Evolutionary conservation across 2,329 filamentous ascomycete species (phyloP).

Genomic region (Beauveria sp.): DNA sequence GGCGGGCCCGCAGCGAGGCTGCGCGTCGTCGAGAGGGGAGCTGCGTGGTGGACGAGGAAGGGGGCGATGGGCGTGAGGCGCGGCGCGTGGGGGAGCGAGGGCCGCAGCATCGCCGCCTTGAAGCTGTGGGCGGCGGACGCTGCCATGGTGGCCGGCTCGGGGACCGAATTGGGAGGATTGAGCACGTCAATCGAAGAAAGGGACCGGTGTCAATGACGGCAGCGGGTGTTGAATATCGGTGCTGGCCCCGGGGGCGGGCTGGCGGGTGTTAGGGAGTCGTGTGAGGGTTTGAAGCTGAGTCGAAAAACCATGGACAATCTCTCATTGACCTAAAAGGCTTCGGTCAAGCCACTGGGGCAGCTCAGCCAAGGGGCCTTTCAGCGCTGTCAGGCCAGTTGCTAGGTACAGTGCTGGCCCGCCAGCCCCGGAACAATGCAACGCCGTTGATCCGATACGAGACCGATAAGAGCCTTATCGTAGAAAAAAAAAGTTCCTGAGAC

Average conservation of each 20-base stretch:
- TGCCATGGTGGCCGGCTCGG: slow-evolving; percentile 19
- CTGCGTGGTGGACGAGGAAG: slow-evolving; percentile 24
- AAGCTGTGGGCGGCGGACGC: slow-evolving; percentile 30
- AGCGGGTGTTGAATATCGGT: background rate
- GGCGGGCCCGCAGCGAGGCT: slow-evolving; percentile 19
- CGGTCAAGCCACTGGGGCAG: background rate
- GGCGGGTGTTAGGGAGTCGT: background rate
- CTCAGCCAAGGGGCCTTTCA: background rate
- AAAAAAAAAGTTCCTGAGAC: slow-evolving; percentile 9
- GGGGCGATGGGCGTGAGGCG: slow-evolving; percentile 23
- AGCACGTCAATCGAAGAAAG: background rate
- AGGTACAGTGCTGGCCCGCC: background rate
- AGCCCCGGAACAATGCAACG: slow-evolving; percentile 1
- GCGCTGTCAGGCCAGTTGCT: background rate
- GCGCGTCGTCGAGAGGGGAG: slow-evolving; percentile 33
- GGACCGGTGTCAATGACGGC: background rate
- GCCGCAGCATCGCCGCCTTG: slow-evolving; percentile 33
- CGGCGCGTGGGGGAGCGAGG: slow-evolving; percentile 24
- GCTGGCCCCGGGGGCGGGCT: slow-evolving; percentile 1
- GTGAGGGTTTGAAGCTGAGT: background rate
- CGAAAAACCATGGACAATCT: slow-evolving; percentile 4
- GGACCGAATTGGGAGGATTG: background rate
- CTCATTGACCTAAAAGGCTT: background rate
- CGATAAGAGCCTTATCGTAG: slow-evolving; percentile 7
- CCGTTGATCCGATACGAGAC: slow-evolving; percentile 2